These are phyloP conservation scores for Chrysanthemum lavandulifolium DNA, from an alignment of 129 eudicot species.

Conservation along the genomic window DNA sequence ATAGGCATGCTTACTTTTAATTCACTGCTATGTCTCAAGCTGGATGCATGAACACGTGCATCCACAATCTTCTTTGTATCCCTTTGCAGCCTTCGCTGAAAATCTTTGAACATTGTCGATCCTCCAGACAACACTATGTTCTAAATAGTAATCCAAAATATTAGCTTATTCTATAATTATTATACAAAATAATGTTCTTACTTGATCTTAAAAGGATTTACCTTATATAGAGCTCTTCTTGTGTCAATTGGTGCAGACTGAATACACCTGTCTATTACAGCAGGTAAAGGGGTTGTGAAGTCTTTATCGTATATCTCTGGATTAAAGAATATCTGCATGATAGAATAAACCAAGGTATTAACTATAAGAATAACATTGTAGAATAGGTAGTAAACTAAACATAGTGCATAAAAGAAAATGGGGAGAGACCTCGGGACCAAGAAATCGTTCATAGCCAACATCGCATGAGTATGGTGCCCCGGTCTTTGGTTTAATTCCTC, in stretches of 20 bases:
- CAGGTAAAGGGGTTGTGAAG: slow-evolving; percentile 80
- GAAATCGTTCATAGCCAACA: slow-evolving; percentile 94
- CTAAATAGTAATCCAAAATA: slow-evolving; percentile 34
- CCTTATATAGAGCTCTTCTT: slow-evolving; percentile 94
- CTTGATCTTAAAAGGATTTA: slow-evolving; percentile 17
- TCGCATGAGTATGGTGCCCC: slow-evolving; percentile 99
- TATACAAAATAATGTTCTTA: not conserved
- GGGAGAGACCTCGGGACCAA: slow-evolving; percentile 94
- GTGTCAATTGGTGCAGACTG: slow-evolving; percentile 99
- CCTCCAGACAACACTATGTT: slow-evolving; percentile 97
- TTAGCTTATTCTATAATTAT: not conserved
- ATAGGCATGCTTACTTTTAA: slow-evolving; percentile 51
- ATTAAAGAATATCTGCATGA: slow-evolving; percentile 83
- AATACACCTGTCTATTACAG: slow-evolving; percentile 84
- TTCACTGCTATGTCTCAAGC: slow-evolving; percentile 57
- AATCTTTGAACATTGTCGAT: slow-evolving; percentile 97
- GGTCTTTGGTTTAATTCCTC: slow-evolving; percentile 91
- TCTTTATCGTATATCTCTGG: slow-evolving; percentile 85
- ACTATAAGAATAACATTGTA: not conserved
- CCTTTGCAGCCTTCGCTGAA: slow-evolving; percentile 83
- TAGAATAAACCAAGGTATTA: slow-evolving; percentile 13
- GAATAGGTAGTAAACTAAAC: not conserved
- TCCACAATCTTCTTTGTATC: slow-evolving; percentile 94
- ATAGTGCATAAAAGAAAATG: not conserved
- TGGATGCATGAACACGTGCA: slow-evolving; percentile 79